Evolutionary conservation across 2,329 filamentous ascomycete species (phyloP).

Genomic region (Aspergillus jensenii): DNA sequence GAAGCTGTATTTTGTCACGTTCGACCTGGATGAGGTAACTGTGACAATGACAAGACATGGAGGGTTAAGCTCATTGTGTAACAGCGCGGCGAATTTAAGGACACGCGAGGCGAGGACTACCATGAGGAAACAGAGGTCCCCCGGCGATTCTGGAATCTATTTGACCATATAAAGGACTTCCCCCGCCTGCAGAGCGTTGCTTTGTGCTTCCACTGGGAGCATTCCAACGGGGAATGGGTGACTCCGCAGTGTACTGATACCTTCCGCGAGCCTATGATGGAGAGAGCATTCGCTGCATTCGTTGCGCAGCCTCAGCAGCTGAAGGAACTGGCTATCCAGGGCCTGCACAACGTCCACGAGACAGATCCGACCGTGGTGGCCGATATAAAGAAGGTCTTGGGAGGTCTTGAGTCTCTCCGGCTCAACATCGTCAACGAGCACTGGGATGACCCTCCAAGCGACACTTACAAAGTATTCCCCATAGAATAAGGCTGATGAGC

Average conservation of each 20-base stretch:
- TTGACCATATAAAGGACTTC: not conserved
- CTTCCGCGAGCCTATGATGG: not conserved
- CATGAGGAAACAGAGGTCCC: not conserved
- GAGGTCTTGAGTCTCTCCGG: not conserved
- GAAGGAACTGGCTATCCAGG: not conserved
- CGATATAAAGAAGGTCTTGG: not conserved
- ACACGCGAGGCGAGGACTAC: not conserved
- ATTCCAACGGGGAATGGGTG: not conserved
- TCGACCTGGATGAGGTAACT: not conserved
- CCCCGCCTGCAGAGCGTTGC: not conserved
- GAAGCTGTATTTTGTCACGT: not conserved
- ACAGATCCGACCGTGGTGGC: not conserved
- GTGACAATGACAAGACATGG: too few species aligned
- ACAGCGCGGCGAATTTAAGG: not conserved
- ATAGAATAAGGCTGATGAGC: not conserved
- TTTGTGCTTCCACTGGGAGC: not conserved
- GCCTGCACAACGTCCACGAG: constrained; percentile 9
- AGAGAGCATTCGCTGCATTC: not conserved
- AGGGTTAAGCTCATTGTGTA: not conserved
- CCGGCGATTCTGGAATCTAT: not conserved
- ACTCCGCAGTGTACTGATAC: not conserved
- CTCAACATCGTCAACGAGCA: constrained; percentile 10
- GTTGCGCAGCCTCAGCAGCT: not conserved
- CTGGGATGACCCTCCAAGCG: not conserved
- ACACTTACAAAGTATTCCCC: not conserved